Conservation (phyloP, 257 asterid species). For the Ajuga chamaepitys region DNA sequence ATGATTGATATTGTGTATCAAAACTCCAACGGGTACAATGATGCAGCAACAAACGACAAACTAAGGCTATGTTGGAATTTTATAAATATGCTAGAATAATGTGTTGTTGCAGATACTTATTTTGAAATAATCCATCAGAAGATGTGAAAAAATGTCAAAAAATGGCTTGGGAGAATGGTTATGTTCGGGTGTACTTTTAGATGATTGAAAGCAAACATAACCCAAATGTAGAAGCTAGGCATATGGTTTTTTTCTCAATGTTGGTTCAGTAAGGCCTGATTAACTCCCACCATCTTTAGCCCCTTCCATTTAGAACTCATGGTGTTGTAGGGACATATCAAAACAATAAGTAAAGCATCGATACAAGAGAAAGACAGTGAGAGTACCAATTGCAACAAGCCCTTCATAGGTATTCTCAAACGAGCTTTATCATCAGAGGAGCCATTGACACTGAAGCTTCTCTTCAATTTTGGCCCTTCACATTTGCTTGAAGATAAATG, state of each 20-base stretch:
- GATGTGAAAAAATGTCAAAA: background rate
- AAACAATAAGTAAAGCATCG: background rate
- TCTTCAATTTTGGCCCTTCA: conserved; percentile 50
- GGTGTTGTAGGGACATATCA: background rate
- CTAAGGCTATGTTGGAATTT: background rate
- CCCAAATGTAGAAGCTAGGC: background rate
- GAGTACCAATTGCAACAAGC: conserved; percentile 78
- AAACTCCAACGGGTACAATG: background rate
- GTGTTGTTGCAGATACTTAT: background rate
- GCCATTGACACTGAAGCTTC: conserved; percentile 64
- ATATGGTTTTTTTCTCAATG: background rate
- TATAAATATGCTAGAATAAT: background rate
- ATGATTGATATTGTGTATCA: no score
- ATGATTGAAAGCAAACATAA: background rate
- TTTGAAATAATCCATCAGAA: background rate
- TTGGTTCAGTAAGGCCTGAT: background rate
- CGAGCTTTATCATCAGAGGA: conserved; percentile 51
- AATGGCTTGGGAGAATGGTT: background rate
- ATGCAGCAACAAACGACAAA: background rate
- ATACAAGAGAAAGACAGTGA: background rate
- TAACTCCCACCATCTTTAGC: background rate
- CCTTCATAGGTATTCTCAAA: conserved; percentile 78
- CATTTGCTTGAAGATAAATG: conserved; percentile 30
- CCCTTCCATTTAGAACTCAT: background rate
- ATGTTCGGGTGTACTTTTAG: background rate